Conservation (phyloP, 345 rosid species). For the Salix brachista region DNA sequence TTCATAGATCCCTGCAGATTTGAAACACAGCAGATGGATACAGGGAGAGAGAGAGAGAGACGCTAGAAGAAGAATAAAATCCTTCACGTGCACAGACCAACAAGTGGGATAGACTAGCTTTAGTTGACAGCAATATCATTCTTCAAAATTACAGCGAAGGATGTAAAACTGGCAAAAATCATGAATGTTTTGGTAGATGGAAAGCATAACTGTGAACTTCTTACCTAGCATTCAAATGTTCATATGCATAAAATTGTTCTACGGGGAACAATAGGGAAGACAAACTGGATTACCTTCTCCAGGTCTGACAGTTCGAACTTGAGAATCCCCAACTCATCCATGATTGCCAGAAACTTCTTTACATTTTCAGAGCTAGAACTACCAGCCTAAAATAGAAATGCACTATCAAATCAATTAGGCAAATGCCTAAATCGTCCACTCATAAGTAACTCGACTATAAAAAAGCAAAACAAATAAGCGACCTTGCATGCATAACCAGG, state of each 20-base stretch:
- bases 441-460: background rate
- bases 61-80: background rate
- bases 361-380: constrained; percentile 40
- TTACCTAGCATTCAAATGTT: background rate
- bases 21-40: background rate
- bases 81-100: background rate
- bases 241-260: background rate
- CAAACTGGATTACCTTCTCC: constrained; percentile 56
- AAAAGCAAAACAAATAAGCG: constrained; percentile 1
- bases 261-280: background rate
- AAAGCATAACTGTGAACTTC: background rate
- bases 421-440: constrained; percentile 1
- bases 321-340: constrained; percentile 68
- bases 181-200: background rate
- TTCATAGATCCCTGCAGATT: constrained; percentile 50
- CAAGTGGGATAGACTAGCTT: background rate
- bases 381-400: constrained; percentile 41
- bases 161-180: background rate
- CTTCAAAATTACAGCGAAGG: background rate
- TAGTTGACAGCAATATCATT: background rate
- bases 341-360: constrained; percentile 47
- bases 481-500: constrained; percentile 53
- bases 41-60: background rate
- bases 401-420: constrained; percentile 8
- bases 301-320: constrained; percentile 61